These are phyloP conservation scores for Epithemia pelagica DNA, from an alignment of 108 stramenopile species.

Conservation along the genomic window DNA sequence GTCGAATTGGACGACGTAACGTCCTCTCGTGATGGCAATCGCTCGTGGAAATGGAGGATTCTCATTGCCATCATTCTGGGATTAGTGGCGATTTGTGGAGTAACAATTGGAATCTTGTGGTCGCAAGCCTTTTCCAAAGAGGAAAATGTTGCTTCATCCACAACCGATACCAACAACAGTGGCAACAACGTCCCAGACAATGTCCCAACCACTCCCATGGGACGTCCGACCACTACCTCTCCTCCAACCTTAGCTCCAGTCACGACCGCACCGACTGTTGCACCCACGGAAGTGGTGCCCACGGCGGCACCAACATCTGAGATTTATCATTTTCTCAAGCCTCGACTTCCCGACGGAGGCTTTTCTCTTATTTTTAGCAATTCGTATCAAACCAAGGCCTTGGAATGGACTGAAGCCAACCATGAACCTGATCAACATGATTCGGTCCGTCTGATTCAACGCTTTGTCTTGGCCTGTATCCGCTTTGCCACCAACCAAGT, in stretches of 20 bases:
- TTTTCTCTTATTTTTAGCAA: slow-evolving; percentile 9
- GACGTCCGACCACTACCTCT: neutral
- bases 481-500: slow-evolving; percentile 16
- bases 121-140: no score
- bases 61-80: neutral
- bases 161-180: no score
- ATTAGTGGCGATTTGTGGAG: neutral
- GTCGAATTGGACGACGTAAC: no score
- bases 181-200: neutral
- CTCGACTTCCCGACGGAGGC: neutral
- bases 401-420: slow-evolving; percentile 3
- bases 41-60: neutral
- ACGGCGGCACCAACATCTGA: neutral
- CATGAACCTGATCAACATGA: neutral
- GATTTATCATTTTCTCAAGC: neutral
- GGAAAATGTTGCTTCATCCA: no score
- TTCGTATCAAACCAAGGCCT: slow-evolving; percentile 11
- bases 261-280: neutral
- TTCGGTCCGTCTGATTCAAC: slow-evolving; percentile 9
- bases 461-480: slow-evolving; percentile 19
- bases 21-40: no score
- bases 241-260: neutral
- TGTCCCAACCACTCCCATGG: neutral
- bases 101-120: neutral
- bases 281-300: neutral